phyloP scores from a whole-genome alignment of 495 filamentous ascomycete species.

The Parachaetomium inaequale region DNA sequence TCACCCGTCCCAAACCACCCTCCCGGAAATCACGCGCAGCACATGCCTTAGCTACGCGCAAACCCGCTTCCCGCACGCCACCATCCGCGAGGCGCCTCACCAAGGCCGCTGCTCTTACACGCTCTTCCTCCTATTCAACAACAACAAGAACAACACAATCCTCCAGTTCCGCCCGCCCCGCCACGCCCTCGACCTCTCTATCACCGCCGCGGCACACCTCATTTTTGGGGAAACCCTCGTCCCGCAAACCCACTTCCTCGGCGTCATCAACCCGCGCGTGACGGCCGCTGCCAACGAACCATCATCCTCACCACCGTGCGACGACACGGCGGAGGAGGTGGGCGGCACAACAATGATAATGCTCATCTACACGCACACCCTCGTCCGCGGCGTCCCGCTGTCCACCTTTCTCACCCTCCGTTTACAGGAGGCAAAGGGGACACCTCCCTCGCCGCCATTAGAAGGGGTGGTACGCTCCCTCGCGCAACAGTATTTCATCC shows the following conservation, averaged over 20 bases:
- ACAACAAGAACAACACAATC: conserved; percentile 28
- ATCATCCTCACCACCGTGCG: too few relatives aligned
- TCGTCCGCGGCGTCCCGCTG: neutral
- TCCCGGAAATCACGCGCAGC: neutral
- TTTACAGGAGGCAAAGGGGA: neutral
- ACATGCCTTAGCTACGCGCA: neutral
- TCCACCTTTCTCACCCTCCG: conserved; percentile 22
- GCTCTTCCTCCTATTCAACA: conserved; percentile 26
- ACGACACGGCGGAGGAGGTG: too few relatives aligned
- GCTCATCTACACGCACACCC: neutral
- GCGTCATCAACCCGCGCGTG: neutral
- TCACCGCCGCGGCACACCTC: conserved; percentile 37
- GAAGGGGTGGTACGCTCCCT: neutral
- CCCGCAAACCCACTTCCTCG: conserved; percentile 36
- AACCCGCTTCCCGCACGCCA: neutral
- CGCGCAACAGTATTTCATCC: neutral
- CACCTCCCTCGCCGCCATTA: neutral
- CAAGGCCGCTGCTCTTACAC: conserved; percentile 57
- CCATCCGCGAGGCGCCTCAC: conserved; percentile 27
- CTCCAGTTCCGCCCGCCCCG: conserved; percentile 50
- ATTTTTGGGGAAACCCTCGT: conserved; percentile 41
- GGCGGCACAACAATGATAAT: too few relatives aligned
- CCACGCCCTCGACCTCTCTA: conserved; percentile 41
- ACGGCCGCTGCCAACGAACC: too few relatives aligned
- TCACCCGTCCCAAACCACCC: neutral